phyloP scores from a whole-genome alignment of 129 eudicot species.

The Centella asiatica region DNA sequence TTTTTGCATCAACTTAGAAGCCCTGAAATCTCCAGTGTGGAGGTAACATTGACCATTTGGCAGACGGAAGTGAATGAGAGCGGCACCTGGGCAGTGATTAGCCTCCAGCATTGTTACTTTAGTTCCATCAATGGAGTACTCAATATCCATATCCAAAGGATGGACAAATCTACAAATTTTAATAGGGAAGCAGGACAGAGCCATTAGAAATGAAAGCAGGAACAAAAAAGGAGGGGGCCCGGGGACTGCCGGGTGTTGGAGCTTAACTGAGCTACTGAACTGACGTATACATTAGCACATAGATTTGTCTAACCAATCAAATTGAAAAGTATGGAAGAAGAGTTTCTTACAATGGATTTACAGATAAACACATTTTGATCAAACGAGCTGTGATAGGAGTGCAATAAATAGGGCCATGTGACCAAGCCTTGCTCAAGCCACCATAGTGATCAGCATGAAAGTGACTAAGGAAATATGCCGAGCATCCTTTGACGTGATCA shows the following conservation, averaged over 20 bases:
- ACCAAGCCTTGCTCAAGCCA: slow-evolving; percentile 39
- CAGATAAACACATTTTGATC: slow-evolving; percentile 24
- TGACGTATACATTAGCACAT: not conserved
- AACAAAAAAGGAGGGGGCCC: not conserved
- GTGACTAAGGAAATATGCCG: slow-evolving; percentile 35
- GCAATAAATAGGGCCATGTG: slow-evolving; percentile 45
- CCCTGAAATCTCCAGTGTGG: slow-evolving; percentile 49
- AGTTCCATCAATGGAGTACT: slow-evolving; percentile 26
- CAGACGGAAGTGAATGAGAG: slow-evolving; percentile 30
- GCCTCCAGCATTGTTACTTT: slow-evolving; percentile 43
- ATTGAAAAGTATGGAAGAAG: not conserved
- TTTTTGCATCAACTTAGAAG: slow-evolving; percentile 34
- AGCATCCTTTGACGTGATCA: slow-evolving; percentile 26
- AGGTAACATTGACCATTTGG: slow-evolving; percentile 30
- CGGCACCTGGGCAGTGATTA: slow-evolving; percentile 55
- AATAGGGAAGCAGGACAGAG: not conserved
- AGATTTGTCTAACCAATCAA: not conserved
- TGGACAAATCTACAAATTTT: slow-evolving; percentile 20
- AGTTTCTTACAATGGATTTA: slow-evolving; percentile 29
- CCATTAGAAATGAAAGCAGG: not conserved
- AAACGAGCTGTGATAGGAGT: slow-evolving; percentile 33
- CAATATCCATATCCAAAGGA: slow-evolving; percentile 31
- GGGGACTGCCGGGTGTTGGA: too few species aligned
- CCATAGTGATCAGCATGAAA: slow-evolving; percentile 47
- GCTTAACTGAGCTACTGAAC: not conserved